A percentile compares a stretch with the other conserved stretches of the same genome.
Evolutionary conservation across 176 grass and related monocot species (phyloP).

Genomic region (Raddia guianensis): DNA sequence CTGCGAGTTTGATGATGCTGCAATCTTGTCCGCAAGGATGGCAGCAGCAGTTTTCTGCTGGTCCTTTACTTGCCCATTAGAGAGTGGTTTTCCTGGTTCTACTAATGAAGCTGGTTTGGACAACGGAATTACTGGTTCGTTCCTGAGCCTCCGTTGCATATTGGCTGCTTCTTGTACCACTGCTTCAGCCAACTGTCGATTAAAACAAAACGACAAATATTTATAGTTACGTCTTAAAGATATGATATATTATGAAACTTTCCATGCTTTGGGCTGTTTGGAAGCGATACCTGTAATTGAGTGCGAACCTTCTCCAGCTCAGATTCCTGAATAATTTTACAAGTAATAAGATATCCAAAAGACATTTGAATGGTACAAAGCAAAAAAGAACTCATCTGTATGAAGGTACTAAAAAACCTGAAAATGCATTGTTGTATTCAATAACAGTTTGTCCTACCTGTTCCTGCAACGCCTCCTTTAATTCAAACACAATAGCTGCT

Average conservation of each 20-base stretch:
- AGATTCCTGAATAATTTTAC: slow-evolving; percentile 76
- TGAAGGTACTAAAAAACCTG: background rate
- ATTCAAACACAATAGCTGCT: slow-evolving; percentile 66
- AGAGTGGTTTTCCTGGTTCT: slow-evolving; percentile 44
- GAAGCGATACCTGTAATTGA: slow-evolving; percentile 66
- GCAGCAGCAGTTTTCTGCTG: slow-evolving; percentile 68
- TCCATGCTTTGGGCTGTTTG: slow-evolving; percentile 7
- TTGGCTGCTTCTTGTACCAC: slow-evolving; percentile 73
- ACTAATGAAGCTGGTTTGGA: slow-evolving; percentile 38
- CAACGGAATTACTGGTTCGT: slow-evolving; percentile 57
- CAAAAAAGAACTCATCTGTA: slow-evolving; percentile 33
- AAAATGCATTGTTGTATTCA: slow-evolving; percentile 9
- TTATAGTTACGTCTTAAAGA: slow-evolving; percentile 28
- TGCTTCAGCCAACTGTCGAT: slow-evolving; percentile 65
- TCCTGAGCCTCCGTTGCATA: slow-evolving; percentile 78
- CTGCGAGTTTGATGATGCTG: slow-evolving; percentile 77
- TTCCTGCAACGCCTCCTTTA: slow-evolving; percentile 85
- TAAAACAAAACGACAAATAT: slow-evolving; percentile 26
- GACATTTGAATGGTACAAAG: slow-evolving; percentile 13
- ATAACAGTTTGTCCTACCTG: slow-evolving; percentile 59
- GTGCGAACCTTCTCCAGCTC: slow-evolving; percentile 83
- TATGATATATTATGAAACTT: slow-evolving; percentile 21
- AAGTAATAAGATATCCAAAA: slow-evolving; percentile 39
- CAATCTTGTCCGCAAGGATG: slow-evolving; percentile 79
- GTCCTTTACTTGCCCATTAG: slow-evolving; percentile 57